Conservation (phyloP, 805 yeast genomes). For the Kuraishia piskuri region DNA sequence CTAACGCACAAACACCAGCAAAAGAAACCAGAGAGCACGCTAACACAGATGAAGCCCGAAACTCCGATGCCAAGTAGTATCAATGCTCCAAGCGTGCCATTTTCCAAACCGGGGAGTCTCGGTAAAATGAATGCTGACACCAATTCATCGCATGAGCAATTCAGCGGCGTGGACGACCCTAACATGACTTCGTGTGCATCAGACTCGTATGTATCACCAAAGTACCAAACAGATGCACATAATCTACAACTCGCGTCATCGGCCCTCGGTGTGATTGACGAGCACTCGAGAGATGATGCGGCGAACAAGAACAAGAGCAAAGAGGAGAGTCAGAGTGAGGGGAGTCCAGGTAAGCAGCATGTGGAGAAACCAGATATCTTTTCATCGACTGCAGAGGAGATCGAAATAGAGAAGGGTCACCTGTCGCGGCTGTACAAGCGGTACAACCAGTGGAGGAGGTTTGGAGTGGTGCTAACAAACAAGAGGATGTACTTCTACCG, state of each 20-base stretch:
- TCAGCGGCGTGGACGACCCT: slow-evolving; percentile 8
- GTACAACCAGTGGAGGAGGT: slow-evolving; percentile 39
- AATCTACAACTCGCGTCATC: slow-evolving; percentile 1
- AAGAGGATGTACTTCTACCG: slow-evolving; percentile 32
- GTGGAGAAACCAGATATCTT: neutral
- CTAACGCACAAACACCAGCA: too few species aligned
- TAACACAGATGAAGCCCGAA: too few species aligned
- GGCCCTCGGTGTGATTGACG: slow-evolving; percentile 5
- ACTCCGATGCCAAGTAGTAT: too few species aligned
- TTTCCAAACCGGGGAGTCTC: neutral
- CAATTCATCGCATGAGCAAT: slow-evolving; percentile 7
- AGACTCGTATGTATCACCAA: slow-evolving; percentile 3
- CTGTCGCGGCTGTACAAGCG: slow-evolving; percentile 30
- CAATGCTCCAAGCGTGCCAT: too few species aligned
- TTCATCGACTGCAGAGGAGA: slow-evolving; percentile 15
- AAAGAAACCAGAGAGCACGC: neutral
- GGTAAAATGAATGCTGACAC: neutral
- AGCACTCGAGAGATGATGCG: too few species aligned
- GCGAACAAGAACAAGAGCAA: neutral
- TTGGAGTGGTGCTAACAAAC: slow-evolving; percentile 34
- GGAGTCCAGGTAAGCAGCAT: too few species aligned
- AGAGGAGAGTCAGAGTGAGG: neutral
- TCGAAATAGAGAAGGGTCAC: slow-evolving; percentile 31
- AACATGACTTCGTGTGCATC: slow-evolving; percentile 7
- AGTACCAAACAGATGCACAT: neutral